Evolutionary conservation across 2,329 filamentous ascomycete species (phyloP).

Genomic region (Zymoseptoria crescenta): DNA sequence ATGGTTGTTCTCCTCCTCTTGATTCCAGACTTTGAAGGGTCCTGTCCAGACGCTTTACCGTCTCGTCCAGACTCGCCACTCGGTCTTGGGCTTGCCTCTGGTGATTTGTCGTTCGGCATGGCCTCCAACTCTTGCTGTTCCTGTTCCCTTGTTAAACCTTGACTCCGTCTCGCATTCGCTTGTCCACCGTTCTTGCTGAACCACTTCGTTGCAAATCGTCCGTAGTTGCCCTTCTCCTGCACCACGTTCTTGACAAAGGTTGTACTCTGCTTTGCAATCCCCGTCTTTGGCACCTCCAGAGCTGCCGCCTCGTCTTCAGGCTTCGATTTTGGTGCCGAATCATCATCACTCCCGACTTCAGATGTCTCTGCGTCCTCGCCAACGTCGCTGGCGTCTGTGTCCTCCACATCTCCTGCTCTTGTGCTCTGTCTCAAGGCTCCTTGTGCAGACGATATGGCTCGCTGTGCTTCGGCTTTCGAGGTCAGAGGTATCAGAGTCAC

Average conservation of each 20-base stretch:
- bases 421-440: conserved; percentile 12
- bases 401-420: conserved; percentile 23
- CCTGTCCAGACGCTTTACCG: not conserved
- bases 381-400: conserved; percentile 23
- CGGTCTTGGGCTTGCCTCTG: not conserved
- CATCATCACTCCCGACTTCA: conserved; percentile 26
- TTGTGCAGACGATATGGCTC: conserved; percentile 59
- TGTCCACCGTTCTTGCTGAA: conserved; percentile 81
- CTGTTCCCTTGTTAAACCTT: conserved; percentile 45
- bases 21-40: not conserved
- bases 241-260: conserved; percentile 87
- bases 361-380: conserved; percentile 20
- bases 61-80: not conserved
- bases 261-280: conserved; percentile 36
- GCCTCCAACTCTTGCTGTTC: conserved; percentile 28
- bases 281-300: conserved; percentile 28
- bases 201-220: conserved; percentile 83
- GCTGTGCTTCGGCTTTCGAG: conserved; percentile 64
- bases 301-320: conserved; percentile 20
- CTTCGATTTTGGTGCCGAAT: conserved; percentile 2
- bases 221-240: conserved; percentile 71
- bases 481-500: conserved; percentile 84
- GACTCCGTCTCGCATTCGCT: conserved; percentile 58
- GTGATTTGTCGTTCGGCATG: conserved; percentile 9
- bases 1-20: conserved; percentile 15